These are phyloP conservation scores for Saccharomyces uvarum DNA, from an alignment of 1,139 yeast genomes.

Conservation along the genomic window DNA sequence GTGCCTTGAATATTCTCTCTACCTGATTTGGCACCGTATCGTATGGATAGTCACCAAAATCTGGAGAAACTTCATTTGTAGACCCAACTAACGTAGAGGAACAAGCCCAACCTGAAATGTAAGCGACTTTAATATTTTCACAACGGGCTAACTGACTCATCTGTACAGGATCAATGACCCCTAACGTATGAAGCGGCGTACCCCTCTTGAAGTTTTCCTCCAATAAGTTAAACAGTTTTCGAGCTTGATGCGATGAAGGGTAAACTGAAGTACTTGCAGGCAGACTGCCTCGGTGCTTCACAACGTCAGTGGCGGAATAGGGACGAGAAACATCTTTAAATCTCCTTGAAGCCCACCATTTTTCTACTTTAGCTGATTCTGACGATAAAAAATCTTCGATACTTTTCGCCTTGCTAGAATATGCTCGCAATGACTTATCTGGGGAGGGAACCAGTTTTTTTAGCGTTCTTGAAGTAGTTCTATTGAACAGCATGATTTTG, in stretches of 20 bases:
- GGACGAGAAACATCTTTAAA: constrained; percentile 45
- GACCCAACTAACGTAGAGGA: constrained; percentile 45
- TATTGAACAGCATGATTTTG: background rate
- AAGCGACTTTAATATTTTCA: constrained; percentile 47
- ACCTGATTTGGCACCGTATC: constrained; percentile 63
- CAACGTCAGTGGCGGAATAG: constrained; percentile 47
- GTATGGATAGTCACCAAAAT: constrained; percentile 57
- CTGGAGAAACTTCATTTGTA: constrained; percentile 54
- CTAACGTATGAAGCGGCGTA: constrained; percentile 50
- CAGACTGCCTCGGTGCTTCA: constrained; percentile 45
- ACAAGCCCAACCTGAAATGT: constrained; percentile 59
- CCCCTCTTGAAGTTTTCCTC: constrained; percentile 37
- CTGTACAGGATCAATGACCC: constrained; percentile 57
- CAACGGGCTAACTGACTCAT: constrained; percentile 47
- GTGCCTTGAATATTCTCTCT: constrained; percentile 52
- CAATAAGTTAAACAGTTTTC: constrained; percentile 42
- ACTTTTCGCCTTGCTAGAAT: background rate
- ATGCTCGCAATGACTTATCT: background rate
- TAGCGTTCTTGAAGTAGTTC: background rate
- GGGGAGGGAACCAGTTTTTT: background rate
- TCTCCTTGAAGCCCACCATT: constrained; percentile 49
- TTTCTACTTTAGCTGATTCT: constrained; percentile 33
- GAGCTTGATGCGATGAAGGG: constrained; percentile 50
- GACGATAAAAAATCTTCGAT: constrained; percentile 8
- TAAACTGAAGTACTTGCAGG: constrained; percentile 32